phyloP scores from a whole-genome alignment of 352 stramenopile species.

The Lagenidium sp. region DNA sequence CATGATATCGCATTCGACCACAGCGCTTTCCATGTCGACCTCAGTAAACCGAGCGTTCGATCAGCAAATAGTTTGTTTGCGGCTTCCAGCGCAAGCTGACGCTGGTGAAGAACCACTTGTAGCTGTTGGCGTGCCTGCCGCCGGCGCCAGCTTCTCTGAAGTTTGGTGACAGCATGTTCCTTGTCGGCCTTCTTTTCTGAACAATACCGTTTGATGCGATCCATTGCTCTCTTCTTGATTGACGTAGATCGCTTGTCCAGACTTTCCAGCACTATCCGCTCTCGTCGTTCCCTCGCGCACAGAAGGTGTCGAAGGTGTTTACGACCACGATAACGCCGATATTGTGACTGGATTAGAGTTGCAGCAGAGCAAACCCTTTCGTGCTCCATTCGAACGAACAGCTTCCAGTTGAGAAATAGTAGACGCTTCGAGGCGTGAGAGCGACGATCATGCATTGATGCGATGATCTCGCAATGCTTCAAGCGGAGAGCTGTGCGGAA shows the following conservation, averaged over 20 bases:
- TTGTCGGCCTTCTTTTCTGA: constrained; percentile 1
- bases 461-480: constrained; percentile 10
- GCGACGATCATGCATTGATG: constrained; percentile 14
- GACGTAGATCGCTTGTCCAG: constrained; percentile 15
- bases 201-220: constrained; percentile 16
- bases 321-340: constrained; percentile 25
- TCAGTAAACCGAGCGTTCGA: constrained; percentile 18
- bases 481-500: constrained; percentile 4
- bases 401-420: constrained; percentile 26
- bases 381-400: constrained; percentile 23
- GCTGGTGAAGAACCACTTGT: constrained; percentile 24
- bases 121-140: constrained; percentile 14
- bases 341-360: constrained; percentile 27
- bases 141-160: constrained; percentile 33
- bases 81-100: constrained; percentile 31
- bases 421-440: constrained; percentile 14
- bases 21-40: constrained; percentile 26
- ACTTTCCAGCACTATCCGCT: constrained; percentile 30
- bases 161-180: constrained; percentile 7
- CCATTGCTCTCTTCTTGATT: constrained; percentile 7
- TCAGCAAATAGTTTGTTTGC: constrained; percentile 39
- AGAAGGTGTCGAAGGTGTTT: constrained; percentile 23
- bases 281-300: constrained; percentile 20
- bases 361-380: constrained; percentile 19
- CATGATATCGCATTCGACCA: constrained; percentile 37